Evolutionary conservation across 106 monocot species (phyloP).

Genomic region (Apostasia shenzhenica): DNA sequence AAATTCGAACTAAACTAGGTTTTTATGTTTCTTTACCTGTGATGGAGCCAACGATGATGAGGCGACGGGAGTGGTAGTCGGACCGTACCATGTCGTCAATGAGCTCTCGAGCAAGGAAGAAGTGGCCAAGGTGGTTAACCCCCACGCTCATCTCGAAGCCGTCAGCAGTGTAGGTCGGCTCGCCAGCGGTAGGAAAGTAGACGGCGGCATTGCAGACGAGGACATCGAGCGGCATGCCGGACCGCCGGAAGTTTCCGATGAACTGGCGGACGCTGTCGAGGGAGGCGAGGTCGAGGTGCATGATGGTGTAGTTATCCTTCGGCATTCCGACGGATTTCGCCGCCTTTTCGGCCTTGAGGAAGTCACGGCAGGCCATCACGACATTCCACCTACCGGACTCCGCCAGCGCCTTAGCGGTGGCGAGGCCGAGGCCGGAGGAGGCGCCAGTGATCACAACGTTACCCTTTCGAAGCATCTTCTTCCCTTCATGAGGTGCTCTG

Average conservation of each 20-base stretch:
- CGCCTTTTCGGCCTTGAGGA: constrained; percentile 86
- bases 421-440: constrained; percentile 90
- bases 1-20: not conserved
- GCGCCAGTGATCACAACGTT: constrained; percentile 79
- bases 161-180: constrained; percentile 84
- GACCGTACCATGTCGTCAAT: constrained; percentile 58
- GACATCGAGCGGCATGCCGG: constrained; percentile 54
- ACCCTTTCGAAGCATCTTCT: constrained; percentile 80
- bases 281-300: constrained; percentile 96
- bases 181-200: constrained; percentile 72
- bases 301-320: constrained; percentile 71
- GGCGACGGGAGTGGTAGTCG: constrained; percentile 71
- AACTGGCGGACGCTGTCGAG: constrained; percentile 91
- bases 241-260: constrained; percentile 39
- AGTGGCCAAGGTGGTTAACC: constrained; percentile 88
- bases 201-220: constrained; percentile 94
- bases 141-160: constrained; percentile 97
- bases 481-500: constrained; percentile 30
- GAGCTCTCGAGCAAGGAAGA: constrained; percentile 64
- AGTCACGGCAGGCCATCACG: constrained; percentile 94
- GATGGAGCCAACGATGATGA: constrained; percentile 94
- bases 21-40: constrained; percentile 37
- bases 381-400: constrained; percentile 89
- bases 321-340: constrained; percentile 83
- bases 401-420: constrained; percentile 79